Evolutionary conservation across 1,284 basidiomycete species (phyloP), one percentile per base, ranked within the genome.

Genomic region (Leucoagaricus sp.): DNA sequence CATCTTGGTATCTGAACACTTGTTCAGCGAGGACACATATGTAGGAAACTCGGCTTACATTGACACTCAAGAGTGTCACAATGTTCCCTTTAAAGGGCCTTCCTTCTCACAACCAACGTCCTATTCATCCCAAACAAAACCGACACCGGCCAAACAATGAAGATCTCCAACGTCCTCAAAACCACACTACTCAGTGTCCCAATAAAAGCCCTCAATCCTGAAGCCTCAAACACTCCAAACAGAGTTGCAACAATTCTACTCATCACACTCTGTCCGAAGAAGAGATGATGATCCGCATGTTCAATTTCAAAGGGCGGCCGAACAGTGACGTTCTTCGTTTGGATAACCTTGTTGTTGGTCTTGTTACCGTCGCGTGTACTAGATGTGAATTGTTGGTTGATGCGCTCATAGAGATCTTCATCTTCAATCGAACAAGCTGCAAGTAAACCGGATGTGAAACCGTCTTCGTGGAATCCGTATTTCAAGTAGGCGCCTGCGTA

Each of bases 391-490:
- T 26, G 34, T 28, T 61, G 55, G 42, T 58, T 60, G 5, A 55
- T 40, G 13, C 53, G 53, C 28, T 48, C 53, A 28, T 55, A 55
- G 2, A 55, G 45, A 3, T 13, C 33, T 12, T 60, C 60, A 38
- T 61, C 64, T 45, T 67, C 67, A 6, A 69, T 49, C 1, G 68
- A 65, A 47, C 67, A 68, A 0, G 66, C 67, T 5, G 68, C 66
- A 4, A 70, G 58, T 12, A 87, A 67, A 2, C 85, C 84, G 1
- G 83, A 84, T 0, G 87, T 81, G 71, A 93, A 93, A 3, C 89
- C 91, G 64, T 93, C 91, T 72, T 93, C 89, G 71, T 93, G 90
- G 74, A 91, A 89, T 26, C 84, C 91, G 63, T 91, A 92, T 54
- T 84, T 83, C 45, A 86, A 80, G 79, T 89, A 94, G 5, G 91